These are phyloP conservation scores for Fraxinus velutina DNA, from an alignment of 305 asterid species.

Conservation along the genomic window DNA sequence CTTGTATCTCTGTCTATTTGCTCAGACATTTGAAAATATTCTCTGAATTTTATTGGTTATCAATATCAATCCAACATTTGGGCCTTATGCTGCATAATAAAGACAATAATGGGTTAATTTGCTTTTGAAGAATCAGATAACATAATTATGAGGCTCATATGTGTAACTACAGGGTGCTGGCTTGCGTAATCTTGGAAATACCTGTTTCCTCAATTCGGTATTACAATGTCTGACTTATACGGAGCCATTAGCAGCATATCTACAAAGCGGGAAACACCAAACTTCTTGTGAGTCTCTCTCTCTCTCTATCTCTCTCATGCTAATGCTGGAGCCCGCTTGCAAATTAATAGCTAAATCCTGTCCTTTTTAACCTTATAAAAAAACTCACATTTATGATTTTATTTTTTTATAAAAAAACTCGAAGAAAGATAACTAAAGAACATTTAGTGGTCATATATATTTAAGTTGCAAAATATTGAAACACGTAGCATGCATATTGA, in stretches of 20 bases:
- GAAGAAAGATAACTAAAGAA: neutral
- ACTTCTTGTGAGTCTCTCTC: slow-evolving; percentile 63
- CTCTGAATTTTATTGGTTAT: neutral
- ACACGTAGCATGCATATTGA: neutral
- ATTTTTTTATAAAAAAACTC: neutral
- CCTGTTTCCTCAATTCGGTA: slow-evolving; percentile 91
- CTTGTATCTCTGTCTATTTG: neutral
- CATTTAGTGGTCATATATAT: neutral
- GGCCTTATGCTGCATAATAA: neutral
- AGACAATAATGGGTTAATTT: neutral
- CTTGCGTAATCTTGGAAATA: slow-evolving; percentile 90
- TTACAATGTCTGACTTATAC: slow-evolving; percentile 94
- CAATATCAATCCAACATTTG: neutral
- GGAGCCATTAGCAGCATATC: slow-evolving; percentile 93
- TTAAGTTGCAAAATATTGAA: neutral
- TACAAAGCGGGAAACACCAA: slow-evolving; percentile 94
- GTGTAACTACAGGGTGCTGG: slow-evolving; percentile 84
- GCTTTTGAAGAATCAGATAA: slow-evolving; percentile 10
- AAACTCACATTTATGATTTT: neutral
- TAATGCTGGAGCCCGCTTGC: neutral
- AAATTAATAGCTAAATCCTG: neutral
- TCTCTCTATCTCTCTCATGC: neutral
- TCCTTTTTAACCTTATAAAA: neutral
- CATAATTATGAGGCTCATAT: slow-evolving; percentile 17
- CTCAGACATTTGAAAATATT: neutral